phyloP scores from a whole-genome alignment of 2,329 filamentous ascomycete genomes.

The Cylindrodendrum hubeiense region DNA sequence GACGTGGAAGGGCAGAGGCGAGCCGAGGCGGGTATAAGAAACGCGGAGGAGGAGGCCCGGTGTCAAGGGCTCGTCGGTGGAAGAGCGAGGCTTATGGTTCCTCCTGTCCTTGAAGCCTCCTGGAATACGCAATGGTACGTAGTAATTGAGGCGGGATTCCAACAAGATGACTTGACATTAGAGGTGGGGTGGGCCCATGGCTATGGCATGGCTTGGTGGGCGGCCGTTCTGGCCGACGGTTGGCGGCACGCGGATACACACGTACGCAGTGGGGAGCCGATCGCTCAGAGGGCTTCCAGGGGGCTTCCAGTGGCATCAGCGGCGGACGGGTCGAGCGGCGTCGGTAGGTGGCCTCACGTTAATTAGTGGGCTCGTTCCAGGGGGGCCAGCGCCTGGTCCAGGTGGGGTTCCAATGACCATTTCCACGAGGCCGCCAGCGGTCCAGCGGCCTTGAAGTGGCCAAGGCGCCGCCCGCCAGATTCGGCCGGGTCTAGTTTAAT shows the following conservation, averaged over 20 bases:
- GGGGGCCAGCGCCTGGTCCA: conserved; percentile 8
- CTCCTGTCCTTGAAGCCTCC: conserved; percentile 17
- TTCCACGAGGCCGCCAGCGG: conserved; percentile 2
- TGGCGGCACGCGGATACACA: not conserved
- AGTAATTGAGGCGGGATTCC: conserved; percentile 15
- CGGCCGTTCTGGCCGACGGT: not conserved
- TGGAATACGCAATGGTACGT: not conserved
- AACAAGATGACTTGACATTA: conserved; percentile 32
- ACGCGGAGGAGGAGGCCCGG: not conserved
- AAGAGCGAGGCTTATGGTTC: not conserved
- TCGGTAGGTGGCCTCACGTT: conserved; percentile 1
- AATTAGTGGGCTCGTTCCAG: conserved; percentile 10
- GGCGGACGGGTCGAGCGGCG: not conserved
- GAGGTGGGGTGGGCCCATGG: conserved; percentile 28
- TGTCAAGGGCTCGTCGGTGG: not conserved
- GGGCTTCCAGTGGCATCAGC: not conserved
- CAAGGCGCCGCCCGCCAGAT: not conserved
- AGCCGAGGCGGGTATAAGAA: not conserved
- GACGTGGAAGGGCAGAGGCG: not conserved
- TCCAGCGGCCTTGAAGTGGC: not conserved
- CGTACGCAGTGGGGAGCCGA: not conserved
- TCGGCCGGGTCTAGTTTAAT: conserved; percentile 10
- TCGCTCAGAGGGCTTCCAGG: conserved; percentile 7
- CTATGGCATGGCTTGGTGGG: not conserved
- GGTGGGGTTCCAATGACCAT: conserved; percentile 14